Evolutionary conservation across 1,139 yeast genomes (phyloP).

Genomic region (Nakaseomyces kungkrabaensis): DNA sequence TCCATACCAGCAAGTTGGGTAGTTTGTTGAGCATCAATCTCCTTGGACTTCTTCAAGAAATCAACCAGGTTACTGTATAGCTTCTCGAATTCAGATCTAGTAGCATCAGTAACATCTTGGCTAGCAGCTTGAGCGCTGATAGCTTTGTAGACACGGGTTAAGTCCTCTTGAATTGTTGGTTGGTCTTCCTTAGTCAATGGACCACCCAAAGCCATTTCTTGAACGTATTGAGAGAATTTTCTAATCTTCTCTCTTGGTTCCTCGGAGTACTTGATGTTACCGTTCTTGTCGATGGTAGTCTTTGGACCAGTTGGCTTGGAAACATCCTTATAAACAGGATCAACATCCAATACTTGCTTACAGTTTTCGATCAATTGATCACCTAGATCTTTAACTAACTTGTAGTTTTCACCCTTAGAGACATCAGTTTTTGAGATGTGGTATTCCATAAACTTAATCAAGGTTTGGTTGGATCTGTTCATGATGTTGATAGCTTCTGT

Average conservation of each 20-base stretch:
- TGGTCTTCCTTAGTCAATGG: constrained; percentile 55
- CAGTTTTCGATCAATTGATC: constrained; percentile 92
- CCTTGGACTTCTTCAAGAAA: constrained; percentile 60
- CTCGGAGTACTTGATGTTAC: constrained; percentile 77
- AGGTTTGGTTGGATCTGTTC: constrained; percentile 93
- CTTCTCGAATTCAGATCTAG: constrained; percentile 68
- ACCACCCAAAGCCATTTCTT: constrained; percentile 96
- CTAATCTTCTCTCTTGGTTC: constrained; percentile 83
- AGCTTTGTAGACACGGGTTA: constrained; percentile 75
- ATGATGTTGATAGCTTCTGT: constrained; percentile 93
- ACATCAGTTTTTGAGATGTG: constrained; percentile 90
- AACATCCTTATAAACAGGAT: constrained; percentile 93
- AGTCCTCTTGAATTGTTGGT: constrained; percentile 74
- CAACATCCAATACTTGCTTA: constrained; percentile 67
- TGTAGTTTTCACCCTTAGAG: constrained; percentile 78
- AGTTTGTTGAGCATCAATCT: constrained; percentile 41
- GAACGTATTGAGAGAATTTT: constrained; percentile 90
- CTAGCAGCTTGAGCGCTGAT: constrained; percentile 52
- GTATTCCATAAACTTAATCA: constrained; percentile 94
- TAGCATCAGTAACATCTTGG: constrained; percentile 39
- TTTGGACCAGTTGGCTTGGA: constrained; percentile 91
- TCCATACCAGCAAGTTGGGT: constrained; percentile 31
- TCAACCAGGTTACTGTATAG: constrained; percentile 70
- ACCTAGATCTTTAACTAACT: constrained; percentile 82
- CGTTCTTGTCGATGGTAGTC: constrained; percentile 79